Evolutionary conservation across 192 early-diverging fungal genomes (phyloP).

Genomic region (Coemansia sp.): DNA sequence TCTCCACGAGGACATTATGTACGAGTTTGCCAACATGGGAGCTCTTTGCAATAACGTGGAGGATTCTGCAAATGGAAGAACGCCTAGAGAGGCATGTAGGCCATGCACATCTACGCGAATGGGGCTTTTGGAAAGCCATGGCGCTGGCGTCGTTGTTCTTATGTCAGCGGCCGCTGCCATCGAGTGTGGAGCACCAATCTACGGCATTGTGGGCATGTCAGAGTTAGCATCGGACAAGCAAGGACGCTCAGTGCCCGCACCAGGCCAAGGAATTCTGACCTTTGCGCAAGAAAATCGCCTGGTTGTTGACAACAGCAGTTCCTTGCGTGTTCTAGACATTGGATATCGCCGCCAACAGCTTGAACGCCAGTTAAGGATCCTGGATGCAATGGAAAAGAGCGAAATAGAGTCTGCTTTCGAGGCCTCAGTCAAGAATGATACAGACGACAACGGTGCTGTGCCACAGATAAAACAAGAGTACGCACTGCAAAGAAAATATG

Average conservation of each 20-base stretch:
- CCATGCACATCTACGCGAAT: constrained; percentile 86
- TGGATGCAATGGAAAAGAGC: constrained; percentile 9
- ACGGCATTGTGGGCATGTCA: constrained; percentile 85
- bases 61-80: constrained; percentile 85
- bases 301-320: background rate
- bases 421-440: background rate
- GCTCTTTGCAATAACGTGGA: constrained; percentile 83
- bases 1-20: constrained; percentile 81
- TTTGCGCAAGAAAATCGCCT: constrained; percentile 71
- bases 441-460: background rate
- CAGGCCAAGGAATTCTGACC: constrained; percentile 91
- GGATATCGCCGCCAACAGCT: constrained; percentile 81
- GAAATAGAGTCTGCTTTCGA: too few relatives aligned
- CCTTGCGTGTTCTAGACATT: constrained; percentile 63
- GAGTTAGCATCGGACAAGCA: constrained; percentile 94
- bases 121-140: constrained; percentile 94
- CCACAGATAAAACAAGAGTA: constrained; percentile 65
- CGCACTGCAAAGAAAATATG: constrained; percentile 67
- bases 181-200: constrained; percentile 91
- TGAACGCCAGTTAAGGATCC: constrained; percentile 28
- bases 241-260: constrained; percentile 90
- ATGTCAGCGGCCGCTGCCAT: constrained; percentile 88
- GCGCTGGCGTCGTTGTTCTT: constrained; percentile 85
- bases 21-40: constrained; percentile 97
- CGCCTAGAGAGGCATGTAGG: constrained; percentile 84